Conservation (phyloP, 768 basidiomycete species). For the Boletus sp. region DNA sequence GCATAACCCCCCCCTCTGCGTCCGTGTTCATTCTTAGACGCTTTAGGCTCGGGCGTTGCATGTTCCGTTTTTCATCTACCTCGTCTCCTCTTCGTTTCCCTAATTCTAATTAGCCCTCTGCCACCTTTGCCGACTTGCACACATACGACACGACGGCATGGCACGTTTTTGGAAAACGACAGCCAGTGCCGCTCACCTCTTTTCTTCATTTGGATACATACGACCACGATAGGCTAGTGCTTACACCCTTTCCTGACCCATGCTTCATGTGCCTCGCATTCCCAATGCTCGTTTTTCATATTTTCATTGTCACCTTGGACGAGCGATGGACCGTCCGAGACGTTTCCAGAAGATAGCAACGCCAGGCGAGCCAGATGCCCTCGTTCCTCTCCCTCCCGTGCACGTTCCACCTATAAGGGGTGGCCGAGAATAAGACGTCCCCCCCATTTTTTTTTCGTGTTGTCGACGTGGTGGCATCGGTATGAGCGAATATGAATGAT, state of each 20-base stretch:
- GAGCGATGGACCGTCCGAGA: background rate
- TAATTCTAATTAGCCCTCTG: background rate
- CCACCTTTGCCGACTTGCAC: no score
- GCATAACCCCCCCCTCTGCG: constrained; percentile 8
- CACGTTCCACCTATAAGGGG: background rate
- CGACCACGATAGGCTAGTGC: background rate
- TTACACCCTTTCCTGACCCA: background rate
- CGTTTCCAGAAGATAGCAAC: background rate
- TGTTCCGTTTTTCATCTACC: background rate
- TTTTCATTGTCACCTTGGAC: background rate
- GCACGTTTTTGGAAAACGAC: no score
- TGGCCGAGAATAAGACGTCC: no score
- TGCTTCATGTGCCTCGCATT: background rate
- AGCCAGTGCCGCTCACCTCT: no score
- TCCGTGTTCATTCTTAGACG: background rate
- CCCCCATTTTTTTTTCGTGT: no score
- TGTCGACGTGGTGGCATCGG: no score
- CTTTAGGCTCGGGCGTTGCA: background rate
- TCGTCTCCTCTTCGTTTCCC: background rate
- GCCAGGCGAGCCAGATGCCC: background rate
- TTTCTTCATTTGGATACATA: background rate
- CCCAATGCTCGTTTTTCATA: background rate
- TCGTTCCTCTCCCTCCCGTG: background rate
- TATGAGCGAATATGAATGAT: no score
- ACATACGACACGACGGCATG: background rate